Conservation (phyloP, 306 rosid species). For the Prinsepia uniflora region DNA sequence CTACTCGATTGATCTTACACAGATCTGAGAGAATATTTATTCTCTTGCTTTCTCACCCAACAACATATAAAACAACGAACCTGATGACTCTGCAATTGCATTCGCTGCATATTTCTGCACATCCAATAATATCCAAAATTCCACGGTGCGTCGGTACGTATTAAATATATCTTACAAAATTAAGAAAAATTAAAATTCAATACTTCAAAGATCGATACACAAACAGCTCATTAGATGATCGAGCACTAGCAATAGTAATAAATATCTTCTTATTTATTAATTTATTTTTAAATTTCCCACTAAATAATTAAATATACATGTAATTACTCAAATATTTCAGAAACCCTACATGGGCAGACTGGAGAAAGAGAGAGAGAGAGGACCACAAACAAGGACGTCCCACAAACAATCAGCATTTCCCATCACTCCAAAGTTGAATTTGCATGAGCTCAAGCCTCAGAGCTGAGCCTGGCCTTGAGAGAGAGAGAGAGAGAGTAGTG, state of each 20-base stretch:
- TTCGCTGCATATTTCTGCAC: constrained; percentile 51
- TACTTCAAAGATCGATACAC: too few species aligned
- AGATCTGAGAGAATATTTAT: constrained; percentile 63
- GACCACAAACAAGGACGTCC: constrained; percentile 20
- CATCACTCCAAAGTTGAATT: not conserved
- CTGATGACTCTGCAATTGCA: constrained; percentile 25
- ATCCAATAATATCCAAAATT: constrained; percentile 32
- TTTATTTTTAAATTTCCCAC: not conserved
- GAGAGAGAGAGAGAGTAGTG: not conserved
- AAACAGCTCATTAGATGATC: too few species aligned
- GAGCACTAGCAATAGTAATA: too few species aligned
- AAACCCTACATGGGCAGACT: not conserved
- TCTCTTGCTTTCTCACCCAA: constrained; percentile 54
- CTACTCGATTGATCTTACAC: constrained; percentile 11
- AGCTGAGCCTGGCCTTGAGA: not conserved
- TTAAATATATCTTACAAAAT: not conserved
- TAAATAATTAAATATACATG: not conserved
- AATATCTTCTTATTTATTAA: too few species aligned
- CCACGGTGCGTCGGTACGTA: too few species aligned
- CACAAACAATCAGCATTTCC: not conserved
- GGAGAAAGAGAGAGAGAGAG: constrained; percentile 2
- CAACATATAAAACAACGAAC: constrained; percentile 75
- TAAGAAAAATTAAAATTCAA: not conserved
- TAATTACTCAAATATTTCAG: not conserved
- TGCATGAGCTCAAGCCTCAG: not conserved